Base-by-base conservation (phyloP, 2,329 filamentous ascomycete species). In the Colletotrichum magnum region DNA sequence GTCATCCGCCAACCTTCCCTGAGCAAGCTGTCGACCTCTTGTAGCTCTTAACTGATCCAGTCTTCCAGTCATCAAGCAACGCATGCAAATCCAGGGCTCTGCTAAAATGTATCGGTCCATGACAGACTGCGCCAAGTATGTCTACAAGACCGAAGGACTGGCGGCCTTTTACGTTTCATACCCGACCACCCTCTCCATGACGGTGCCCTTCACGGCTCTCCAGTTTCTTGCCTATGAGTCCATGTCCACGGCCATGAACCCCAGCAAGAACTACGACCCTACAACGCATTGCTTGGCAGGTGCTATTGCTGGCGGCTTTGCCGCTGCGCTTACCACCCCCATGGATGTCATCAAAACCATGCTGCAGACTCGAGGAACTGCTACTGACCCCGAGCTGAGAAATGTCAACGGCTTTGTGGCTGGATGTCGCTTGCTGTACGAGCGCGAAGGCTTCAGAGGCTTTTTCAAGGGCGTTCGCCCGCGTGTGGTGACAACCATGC, bases 191-290 rank as follows among this genome's bases (percentile, higher is more conserved):
- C 86, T 99, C 32, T 97, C 94, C 77, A 99, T 99, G 96, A 98
- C 96, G 15, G 94, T 99, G 2, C 96, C 96, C 3, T 99, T 98
- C 80, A 98, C 95, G 13, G 95, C 96, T 9, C 89, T 98, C 10
- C 96, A 99, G 79, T 98, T 99, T 80, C 94, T 97, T 78, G 94
- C 95, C 64, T 99, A 99, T 87, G 96, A 98, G 80, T 97, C 95
- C 32, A 90, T 98, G 73, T 98, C 95, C 3, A 98, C 97, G 74
- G 81, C 92, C 58, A 94, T 98, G 90, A 98, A 98, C 80, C 94
- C 95, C 0, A 85, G 86, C 32, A 93, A 93, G 78, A 87, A 87
- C 68, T 98, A 99, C 82, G 95, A 98, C 77, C 96, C 96, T 1
- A 86, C 95, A 74, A 98, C 95, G 52, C 96, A 99, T 82, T 98